phyloP scores from a whole-genome alignment of 495 filamentous ascomycete species.

The Pseudoneurospora amorphoporcata region DNA sequence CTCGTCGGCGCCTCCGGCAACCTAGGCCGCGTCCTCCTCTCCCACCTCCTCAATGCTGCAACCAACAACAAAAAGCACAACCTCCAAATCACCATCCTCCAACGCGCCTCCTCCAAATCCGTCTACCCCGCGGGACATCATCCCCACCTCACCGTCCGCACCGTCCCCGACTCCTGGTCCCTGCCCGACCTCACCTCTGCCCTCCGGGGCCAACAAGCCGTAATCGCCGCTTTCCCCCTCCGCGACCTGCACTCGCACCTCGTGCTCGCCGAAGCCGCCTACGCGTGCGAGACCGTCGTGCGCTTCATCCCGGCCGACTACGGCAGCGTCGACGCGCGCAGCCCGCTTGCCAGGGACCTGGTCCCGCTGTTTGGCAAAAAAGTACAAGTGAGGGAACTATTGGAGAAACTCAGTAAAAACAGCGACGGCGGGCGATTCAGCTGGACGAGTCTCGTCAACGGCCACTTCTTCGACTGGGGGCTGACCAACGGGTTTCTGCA shows the following conservation, averaged over 20 bases:
- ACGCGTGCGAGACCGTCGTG: conserved; percentile 31
- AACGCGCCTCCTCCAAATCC: conserved; percentile 18
- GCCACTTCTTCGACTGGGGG: conserved; percentile 39
- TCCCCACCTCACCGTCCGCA: conserved; percentile 1
- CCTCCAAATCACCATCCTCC: conserved; percentile 29
- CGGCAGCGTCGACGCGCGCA: conserved; percentile 28
- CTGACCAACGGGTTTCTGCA: conserved; percentile 24
- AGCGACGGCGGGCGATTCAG: conserved; percentile 15
- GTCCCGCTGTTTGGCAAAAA: conserved; percentile 22
- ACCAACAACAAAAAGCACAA: neutral
- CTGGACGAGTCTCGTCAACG: conserved; percentile 33
- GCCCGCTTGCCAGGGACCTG: conserved; percentile 27
- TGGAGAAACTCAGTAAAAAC: conserved; percentile 6
- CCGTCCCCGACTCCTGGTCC: conserved; percentile 9
- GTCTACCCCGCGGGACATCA: conserved; percentile 4
- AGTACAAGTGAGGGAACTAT: conserved; percentile 11
- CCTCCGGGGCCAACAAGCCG: conserved; percentile 13
- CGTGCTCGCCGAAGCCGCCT: conserved; percentile 38
- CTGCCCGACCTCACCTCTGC: conserved; percentile 3
- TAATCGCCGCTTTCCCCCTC: conserved; percentile 22
- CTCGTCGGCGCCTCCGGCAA: conserved; percentile 30
- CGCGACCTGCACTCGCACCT: conserved; percentile 25
- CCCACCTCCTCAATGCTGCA: conserved; percentile 20
- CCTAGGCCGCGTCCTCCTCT: conserved; percentile 26
- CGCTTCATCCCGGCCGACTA: conserved; percentile 48